Base-by-base conservation (phyloP, 106 monocot species). In the Triglochin maritima region DNA sequence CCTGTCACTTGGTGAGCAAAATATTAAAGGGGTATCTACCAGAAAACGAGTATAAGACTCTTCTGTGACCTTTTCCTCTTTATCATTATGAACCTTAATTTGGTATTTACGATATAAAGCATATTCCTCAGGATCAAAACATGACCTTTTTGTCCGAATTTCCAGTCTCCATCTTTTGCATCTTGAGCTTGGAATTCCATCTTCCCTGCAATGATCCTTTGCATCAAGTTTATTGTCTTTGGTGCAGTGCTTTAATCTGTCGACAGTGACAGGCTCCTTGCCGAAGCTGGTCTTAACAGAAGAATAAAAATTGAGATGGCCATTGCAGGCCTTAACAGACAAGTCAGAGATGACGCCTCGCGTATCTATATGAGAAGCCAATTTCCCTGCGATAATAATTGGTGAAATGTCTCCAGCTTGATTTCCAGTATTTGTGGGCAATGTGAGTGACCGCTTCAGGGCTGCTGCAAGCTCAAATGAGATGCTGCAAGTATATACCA, bases 91-190 rank as follows among this genome's bases (percentile, higher is more conserved):
- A 49, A 98, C 86, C 57, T 68, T 76, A 13, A 89, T 88, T 64
- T 98, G 96, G 59, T 98, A 98, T 68, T 64, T 88, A 74, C 60
- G 80, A 66, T 88, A 98, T 5, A 98, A 72, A 54, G 76, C 80
- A 77, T 80, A 98, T 70, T 98, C 96, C 66, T 86, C 91, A 14
- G 79, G 83, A 79, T 98, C 91, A 83, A 98, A 98, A 72, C 71
- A 75, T 46, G 96, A 91, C 53, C 80, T 73, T 62, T 82, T 98
- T 84, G 79, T 82, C 46, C 79, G 76, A 42, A 98, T 75, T 74
- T 92, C 88, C n/a, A 98, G 64, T 71, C 66, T 92, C 63, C 69
- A 66, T 57, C 71, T 79, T 78, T 77, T 88, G 17, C 59, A 57
- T 59, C 76, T 60, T 44, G 73, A 55, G 44, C 49, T 56, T 7